A percentile compares a stretch with the other conserved stretches of the same genome.
These are phyloP conservation scores for Naganishia sp. DNA, from an alignment of 1,284 basidiomycete species.

Conservation along the genomic window DNA sequence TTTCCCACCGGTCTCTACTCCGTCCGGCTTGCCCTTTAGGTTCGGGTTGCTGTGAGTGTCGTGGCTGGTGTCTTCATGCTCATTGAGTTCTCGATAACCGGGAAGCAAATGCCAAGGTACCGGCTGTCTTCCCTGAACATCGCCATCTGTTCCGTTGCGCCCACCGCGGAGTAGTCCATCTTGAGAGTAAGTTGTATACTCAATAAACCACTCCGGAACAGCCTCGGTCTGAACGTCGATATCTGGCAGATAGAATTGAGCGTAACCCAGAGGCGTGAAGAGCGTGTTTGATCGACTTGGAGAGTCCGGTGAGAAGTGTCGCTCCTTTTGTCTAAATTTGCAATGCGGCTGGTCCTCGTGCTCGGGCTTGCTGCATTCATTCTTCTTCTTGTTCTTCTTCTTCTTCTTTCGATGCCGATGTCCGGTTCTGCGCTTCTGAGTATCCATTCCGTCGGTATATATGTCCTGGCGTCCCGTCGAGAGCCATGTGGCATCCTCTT, in stretches of 20 bases:
- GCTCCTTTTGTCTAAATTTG: slow-evolving; percentile 47
- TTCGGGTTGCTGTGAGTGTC: neutral
- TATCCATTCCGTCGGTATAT: slow-evolving; percentile 11
- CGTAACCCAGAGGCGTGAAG: slow-evolving; percentile 47
- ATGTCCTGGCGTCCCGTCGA: neutral
- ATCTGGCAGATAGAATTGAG: slow-evolving; percentile 74
- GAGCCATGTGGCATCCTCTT: too few relatives aligned
- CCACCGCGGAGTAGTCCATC: slow-evolving; percentile 52
- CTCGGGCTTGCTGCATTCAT: slow-evolving; percentile 45
- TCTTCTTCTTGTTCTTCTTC: slow-evolving; percentile 41
- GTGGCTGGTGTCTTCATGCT: slow-evolving; percentile 50
- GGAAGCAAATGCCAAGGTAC: slow-evolving; percentile 71
- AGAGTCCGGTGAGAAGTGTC: slow-evolving; percentile 47
- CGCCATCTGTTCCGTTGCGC: slow-evolving; percentile 39
- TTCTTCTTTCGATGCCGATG: slow-evolving; percentile 25
- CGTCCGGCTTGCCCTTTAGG: slow-evolving; percentile 26
- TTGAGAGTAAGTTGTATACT: slow-evolving; percentile 70
- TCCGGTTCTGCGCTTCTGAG: slow-evolving; percentile 20
- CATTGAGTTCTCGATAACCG: slow-evolving; percentile 53
- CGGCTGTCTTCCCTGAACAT: slow-evolving; percentile 53
- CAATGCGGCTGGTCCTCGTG: slow-evolving; percentile 54
- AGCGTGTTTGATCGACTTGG: slow-evolving; percentile 46
- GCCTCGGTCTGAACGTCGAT: slow-evolving; percentile 62
- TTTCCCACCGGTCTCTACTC: slow-evolving; percentile 28
- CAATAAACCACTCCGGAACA: slow-evolving; percentile 69